Evolutionary conservation across 495 filamentous ascomycete species (phyloP), one percentile per base, ranked within the genome.

Genomic region (Cercophora samala): DNA sequence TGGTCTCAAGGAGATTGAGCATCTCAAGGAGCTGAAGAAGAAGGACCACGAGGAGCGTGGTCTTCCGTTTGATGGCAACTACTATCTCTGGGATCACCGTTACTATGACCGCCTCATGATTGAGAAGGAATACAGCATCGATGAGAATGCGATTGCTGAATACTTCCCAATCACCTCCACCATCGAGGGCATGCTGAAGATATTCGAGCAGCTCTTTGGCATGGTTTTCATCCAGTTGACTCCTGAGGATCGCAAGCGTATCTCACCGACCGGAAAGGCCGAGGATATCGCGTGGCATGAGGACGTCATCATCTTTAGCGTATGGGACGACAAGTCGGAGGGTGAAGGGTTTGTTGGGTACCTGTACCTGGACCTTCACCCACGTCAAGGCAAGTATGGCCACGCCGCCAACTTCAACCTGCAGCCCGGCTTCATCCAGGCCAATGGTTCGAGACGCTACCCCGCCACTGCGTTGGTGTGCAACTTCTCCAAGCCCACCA

Each of bases 191-290:
- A 99, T 98, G 96, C 86, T 99, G 63, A 82, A 88, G 72, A 97
- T 97, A 71, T 98, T 99, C 69, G 94, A 98, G 78, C 83, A 92
- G 74, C 83, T 99, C 0, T 96, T 99, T 70, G 95, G 95, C 23
- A 81, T 99, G 11, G 90, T 88, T 18, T 98, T 99, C 72, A 89
- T 98, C 25, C 89, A 97, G 81, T 82, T 98, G 59, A 79, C 77
- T 19, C 71, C 77, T 6, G 80, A 82, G 59, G 84, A 84, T 58
- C 80, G 83, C 21, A 74, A 79, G 62, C 78, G 77, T 51, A 64
- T 86, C 64, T 79, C 77, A 3, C 74, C 81, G 11, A 86, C 84
- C 11, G 83, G 83, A 42, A 86, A 86, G 67, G 84, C 76, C 24
- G 84, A 87, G 63, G 85, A 88, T 64, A 84, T 88, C 64, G 65